Conservation (phyloP, 768 basidiomycete species). For the Strobilomyces echinocephalus region DNA sequence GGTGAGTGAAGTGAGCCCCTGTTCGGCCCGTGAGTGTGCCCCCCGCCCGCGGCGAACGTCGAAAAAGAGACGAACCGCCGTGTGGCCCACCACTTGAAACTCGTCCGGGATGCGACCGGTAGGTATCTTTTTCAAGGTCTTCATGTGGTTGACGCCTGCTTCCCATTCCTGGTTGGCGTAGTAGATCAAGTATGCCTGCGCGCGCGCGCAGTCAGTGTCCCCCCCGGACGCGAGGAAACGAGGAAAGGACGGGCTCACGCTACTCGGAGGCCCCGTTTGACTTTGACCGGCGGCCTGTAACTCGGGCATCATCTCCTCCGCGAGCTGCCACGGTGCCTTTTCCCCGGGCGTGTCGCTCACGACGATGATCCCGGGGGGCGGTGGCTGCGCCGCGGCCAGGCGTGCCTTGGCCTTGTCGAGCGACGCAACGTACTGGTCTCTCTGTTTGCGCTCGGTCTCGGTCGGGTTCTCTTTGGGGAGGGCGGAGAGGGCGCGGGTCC, state of each 20-base stretch:
- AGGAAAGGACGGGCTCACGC: background rate
- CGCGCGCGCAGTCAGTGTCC: too few species aligned
- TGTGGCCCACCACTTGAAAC: background rate
- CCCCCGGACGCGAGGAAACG: too few species aligned
- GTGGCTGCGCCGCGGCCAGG: background rate
- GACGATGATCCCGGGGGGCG: background rate
- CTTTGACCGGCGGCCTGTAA: background rate
- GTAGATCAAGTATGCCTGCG: background rate
- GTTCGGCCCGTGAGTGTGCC: too few species aligned
- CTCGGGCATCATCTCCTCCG: conserved; percentile 3
- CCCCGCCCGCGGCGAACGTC: too few species aligned
- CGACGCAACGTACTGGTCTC: background rate
- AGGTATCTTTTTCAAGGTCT: background rate
- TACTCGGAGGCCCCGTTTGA: background rate
- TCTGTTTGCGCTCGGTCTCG: background rate
- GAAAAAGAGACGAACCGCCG: background rate
- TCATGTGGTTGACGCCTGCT: background rate
- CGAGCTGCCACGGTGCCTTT: background rate
- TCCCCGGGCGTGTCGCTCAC: background rate
- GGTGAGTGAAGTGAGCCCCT: background rate
- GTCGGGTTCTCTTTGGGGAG: background rate
- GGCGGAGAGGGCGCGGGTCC: background rate
- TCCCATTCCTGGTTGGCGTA: background rate
- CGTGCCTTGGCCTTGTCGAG: background rate
- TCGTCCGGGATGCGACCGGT: background rate